phyloP scores from a whole-genome alignment of 2,329 filamentous ascomycete species.

The Microsporum ferrugineum region DNA sequence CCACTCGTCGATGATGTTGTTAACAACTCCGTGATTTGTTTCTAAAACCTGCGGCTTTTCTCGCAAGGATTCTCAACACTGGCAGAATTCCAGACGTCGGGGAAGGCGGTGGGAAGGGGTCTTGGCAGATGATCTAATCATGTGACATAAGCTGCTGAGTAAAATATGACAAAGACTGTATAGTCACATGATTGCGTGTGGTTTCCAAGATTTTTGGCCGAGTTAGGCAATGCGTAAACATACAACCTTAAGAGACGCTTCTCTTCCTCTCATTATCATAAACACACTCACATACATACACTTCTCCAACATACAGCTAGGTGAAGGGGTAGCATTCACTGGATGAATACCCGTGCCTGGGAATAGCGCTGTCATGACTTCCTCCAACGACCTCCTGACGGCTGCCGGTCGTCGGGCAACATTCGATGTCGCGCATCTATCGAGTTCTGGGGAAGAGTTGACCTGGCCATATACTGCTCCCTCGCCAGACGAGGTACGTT shows the following conservation, averaged over 20 bases:
- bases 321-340: background rate
- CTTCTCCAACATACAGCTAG: background rate
- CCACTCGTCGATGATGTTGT: background rate
- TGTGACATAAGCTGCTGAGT: background rate
- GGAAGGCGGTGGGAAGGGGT: background rate
- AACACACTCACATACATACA: background rate
- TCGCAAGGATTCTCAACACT: background rate
- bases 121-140: background rate
- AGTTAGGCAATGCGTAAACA: constrained; percentile 2
- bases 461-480: constrained; percentile 72
- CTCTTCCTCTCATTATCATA: background rate
- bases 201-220: background rate
- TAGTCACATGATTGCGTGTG: background rate
- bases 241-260: background rate
- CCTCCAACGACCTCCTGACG: constrained; percentile 30
- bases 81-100: background rate
- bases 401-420: constrained; percentile 68
- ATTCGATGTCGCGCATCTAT: constrained; percentile 53
- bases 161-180: background rate
- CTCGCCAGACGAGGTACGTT: constrained; percentile 50
- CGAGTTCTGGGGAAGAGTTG: constrained; percentile 47
- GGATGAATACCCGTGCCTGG: background rate
- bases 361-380: background rate
- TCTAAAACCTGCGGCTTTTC: background rate
- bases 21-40: background rate